Conservation (phyloP, 139 green algal genomes). For the Chlamydomonas asymmetrica region DNA sequence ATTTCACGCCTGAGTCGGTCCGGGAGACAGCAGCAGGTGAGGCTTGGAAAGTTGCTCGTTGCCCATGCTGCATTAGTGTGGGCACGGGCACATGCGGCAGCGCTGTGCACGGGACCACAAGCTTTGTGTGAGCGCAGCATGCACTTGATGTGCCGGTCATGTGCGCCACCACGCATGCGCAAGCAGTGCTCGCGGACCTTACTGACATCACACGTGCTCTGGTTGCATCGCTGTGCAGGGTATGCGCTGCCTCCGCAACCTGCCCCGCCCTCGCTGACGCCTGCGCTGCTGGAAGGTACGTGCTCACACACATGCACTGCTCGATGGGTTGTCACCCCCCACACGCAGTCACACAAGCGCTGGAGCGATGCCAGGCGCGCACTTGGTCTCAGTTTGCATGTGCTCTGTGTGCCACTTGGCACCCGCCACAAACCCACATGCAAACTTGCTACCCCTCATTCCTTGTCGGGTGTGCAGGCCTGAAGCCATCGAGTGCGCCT, state of each 20-base stretch:
- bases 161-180: background rate
- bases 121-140: background rate
- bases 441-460: no score
- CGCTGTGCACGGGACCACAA: background rate
- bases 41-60: background rate
- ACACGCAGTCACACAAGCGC: no score
- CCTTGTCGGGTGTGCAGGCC: no score
- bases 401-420: background rate
- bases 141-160: background rate
- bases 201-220: background rate
- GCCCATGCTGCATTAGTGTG: background rate
- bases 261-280: conserved; percentile 1
- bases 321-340: no score
- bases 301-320: no score
- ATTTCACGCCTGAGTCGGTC: conserved; percentile 9
- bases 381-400: background rate
- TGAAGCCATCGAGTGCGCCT: background rate
- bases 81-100: background rate
- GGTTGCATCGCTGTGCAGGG: background rate
- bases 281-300: conserved; percentile 15
- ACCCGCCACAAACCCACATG: no score
- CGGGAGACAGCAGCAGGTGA: conserved; percentile 19
- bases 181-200: background rate
- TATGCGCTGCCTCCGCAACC: conserved; percentile 11
- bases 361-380: background rate